Percentiles rank a stretch among this genome's conserved stretches.
These are phyloP conservation scores for Cryphonectria radicalis DNA, from an alignment of 2,329 filamentous ascomycete genomes.

Conservation along the genomic window DNA sequence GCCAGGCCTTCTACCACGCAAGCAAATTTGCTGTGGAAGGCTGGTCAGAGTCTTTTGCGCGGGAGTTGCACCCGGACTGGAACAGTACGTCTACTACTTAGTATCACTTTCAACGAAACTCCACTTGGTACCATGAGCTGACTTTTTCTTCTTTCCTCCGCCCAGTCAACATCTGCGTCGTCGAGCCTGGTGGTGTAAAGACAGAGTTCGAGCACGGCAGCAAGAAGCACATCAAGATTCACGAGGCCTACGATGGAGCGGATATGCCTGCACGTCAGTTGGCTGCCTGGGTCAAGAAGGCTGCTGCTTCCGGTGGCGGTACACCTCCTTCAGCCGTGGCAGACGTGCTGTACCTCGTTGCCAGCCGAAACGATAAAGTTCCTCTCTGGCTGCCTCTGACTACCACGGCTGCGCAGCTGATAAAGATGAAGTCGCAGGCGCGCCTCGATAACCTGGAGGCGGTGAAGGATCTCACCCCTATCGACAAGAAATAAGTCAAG, in stretches of 20 bases:
- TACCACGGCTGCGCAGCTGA: constrained; percentile 3
- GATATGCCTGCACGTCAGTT: constrained; percentile 10
- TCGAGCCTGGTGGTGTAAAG: constrained; percentile 20
- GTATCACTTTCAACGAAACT: neutral
- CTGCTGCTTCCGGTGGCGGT: neutral
- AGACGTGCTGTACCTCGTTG: constrained; percentile 3
- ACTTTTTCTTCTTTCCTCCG: neutral
- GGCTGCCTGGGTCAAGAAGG: constrained; percentile 11
- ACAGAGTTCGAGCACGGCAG: constrained; percentile 15
- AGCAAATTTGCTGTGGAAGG: constrained; percentile 35
- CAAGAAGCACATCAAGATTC: constrained; percentile 10
- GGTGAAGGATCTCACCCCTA: constrained; percentile 4
- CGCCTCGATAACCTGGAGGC: constrained; percentile 8
- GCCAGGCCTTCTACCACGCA: constrained; percentile 34
- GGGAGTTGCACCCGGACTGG: constrained; percentile 33
- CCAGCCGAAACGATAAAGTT: constrained; percentile 1
- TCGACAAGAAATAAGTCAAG: neutral
- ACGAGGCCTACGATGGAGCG: constrained; percentile 9
- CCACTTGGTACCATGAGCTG: neutral
- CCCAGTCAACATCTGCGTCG: constrained; percentile 13
- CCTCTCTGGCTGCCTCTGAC: constrained; percentile 12
- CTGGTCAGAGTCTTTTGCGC: constrained; percentile 32
- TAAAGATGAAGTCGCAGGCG: constrained; percentile 11
- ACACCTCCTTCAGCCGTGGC: neutral
- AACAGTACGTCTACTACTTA: constrained; percentile 26